Evolutionary conservation across 2,329 filamentous ascomycete species (phyloP), one percentile per base, ranked within the genome.

Genomic region (Mollisia scopiformis): DNA sequence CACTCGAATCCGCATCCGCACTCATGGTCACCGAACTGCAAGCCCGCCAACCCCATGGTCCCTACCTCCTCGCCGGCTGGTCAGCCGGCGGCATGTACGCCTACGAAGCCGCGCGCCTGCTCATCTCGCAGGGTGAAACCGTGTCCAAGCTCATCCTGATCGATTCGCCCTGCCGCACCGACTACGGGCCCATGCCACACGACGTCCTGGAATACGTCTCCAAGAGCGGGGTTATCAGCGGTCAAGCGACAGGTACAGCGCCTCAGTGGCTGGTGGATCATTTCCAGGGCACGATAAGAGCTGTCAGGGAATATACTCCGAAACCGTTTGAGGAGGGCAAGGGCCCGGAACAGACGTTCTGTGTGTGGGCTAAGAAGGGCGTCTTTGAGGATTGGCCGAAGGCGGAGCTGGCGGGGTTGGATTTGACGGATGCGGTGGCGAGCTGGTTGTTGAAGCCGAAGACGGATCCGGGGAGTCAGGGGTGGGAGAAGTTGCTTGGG

Each of bases 1-100:
- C 58, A 27, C 56, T 69, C 41, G 52, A 59, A 53, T 55, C 67
- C 62, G 53, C 64, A 11, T 58, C 59, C 6, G 28, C 16, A 14
- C 31, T 63, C 11, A 71, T 56, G 43, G 7, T 66, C n/a, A 21
- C 31, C 11, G 61, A 64, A 8, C 58, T 72, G 23, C 62, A 61
- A 31, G 53, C 53, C 16, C 65, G 60, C 47, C 47, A 50, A 50
- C 47, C 47, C 6, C 47, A 50, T 19, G 47, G 47, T 16, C 47
- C 47, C 3, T 77, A 77, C 62, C 63, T 70, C 53, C 67, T 77
- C 6, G 74, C 74, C 19, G 75, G 75, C 33, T 75, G 72, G 73
- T 75, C 72, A 14, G 70, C 72, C 6, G 75, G 75, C 25, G 75
- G 73, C 43, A 71, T 75, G 28, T 69, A 72, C 57, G 74, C 75